Conservation (phyloP, 306 rosid genomes). For the Morella rubra region DNA sequence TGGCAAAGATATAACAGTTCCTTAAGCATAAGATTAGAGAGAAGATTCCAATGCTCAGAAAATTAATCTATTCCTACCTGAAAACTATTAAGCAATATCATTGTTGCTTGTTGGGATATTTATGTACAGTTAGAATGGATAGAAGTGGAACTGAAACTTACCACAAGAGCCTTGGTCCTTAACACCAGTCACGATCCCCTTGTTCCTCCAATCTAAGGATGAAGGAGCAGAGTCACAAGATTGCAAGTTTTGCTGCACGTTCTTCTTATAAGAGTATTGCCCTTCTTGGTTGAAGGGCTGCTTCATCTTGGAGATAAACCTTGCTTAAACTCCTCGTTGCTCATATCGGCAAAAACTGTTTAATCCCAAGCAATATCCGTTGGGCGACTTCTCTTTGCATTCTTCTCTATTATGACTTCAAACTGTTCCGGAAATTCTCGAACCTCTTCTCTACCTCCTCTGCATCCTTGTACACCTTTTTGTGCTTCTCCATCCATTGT, state of each 20-base stretch:
- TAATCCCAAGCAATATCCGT: slow-evolving; percentile 48
- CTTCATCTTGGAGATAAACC: slow-evolving; percentile 50
- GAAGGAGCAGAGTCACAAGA: slow-evolving; percentile 60
- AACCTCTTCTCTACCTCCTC: slow-evolving; percentile 59
- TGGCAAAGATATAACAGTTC: too few relatives aligned
- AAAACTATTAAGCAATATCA: too few relatives aligned
- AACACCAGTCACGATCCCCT: slow-evolving; percentile 58
- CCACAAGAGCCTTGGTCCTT: slow-evolving; percentile 69
- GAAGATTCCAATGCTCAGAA: too few relatives aligned
- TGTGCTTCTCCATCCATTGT: slow-evolving; percentile 54
- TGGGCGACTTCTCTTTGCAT: slow-evolving; percentile 30
- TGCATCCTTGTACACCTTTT: slow-evolving; percentile 41
- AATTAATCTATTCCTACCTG: too few relatives aligned
- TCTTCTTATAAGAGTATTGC: slow-evolving; percentile 7
- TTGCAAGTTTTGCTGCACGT: slow-evolving; percentile 26
- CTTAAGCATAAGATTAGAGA: too few relatives aligned
- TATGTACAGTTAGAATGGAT: neutral
- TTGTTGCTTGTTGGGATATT: too few relatives aligned
- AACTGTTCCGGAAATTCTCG: slow-evolving; percentile 63
- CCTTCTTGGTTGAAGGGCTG: slow-evolving; percentile 45
- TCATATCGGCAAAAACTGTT: slow-evolving; percentile 75
- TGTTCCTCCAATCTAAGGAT: slow-evolving; percentile 76
- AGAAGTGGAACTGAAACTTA: slow-evolving; percentile 28
- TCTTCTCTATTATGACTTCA: slow-evolving; percentile 56
- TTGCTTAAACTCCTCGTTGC: slow-evolving; percentile 65